Percentiles rank a stretch among this genome's conserved stretches.
phyloP scores from a whole-genome alignment of 805 yeast species.

The Metschnikowia lochheadii region DNA sequence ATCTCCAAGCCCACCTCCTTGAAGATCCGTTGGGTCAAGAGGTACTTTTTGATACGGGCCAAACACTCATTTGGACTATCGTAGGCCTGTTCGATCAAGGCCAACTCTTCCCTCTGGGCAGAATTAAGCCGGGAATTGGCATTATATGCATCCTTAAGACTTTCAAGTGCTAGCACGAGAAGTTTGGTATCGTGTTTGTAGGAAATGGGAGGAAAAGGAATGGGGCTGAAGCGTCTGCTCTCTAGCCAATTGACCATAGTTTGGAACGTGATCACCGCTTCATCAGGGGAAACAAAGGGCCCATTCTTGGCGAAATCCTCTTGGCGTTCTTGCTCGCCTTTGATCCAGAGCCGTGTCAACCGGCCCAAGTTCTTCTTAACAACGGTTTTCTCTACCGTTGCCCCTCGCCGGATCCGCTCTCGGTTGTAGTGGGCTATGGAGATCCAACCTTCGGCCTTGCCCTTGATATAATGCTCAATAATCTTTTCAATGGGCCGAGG shows the following conservation, averaged over 20 bases:
- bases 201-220: slow-evolving; percentile 89
- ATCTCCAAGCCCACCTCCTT: slow-evolving; percentile 83
- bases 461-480: slow-evolving; percentile 84
- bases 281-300: slow-evolving; percentile 79
- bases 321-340: slow-evolving; percentile 88
- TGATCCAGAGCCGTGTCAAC: slow-evolving; percentile 86
- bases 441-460: slow-evolving; percentile 96
- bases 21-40: slow-evolving; percentile 86
- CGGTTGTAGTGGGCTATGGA: slow-evolving; percentile 90
- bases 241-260: slow-evolving; percentile 93
- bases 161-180: slow-evolving; percentile 83
- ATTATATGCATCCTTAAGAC: slow-evolving; percentile 70
- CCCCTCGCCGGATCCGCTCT: slow-evolving; percentile 84
- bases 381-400: slow-evolving; percentile 88
- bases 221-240: slow-evolving; percentile 73
- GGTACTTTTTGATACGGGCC: slow-evolving; percentile 73
- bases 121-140: slow-evolving; percentile 72
- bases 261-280: slow-evolving; percentile 82
- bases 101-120: slow-evolving; percentile 85
- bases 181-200: slow-evolving; percentile 93
- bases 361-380: slow-evolving; percentile 92
- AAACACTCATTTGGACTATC: slow-evolving; percentile 95
- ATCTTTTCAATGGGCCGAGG: slow-evolving; percentile 87
- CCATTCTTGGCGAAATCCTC: slow-evolving; percentile 75
- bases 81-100: slow-evolving; percentile 91